Percentiles rank a stretch among this genome's conserved stretches.
These are phyloP conservation scores for Astrephomene gubernaculifera DNA, from an alignment of 139 green algal species.

Conservation along the genomic window DNA sequence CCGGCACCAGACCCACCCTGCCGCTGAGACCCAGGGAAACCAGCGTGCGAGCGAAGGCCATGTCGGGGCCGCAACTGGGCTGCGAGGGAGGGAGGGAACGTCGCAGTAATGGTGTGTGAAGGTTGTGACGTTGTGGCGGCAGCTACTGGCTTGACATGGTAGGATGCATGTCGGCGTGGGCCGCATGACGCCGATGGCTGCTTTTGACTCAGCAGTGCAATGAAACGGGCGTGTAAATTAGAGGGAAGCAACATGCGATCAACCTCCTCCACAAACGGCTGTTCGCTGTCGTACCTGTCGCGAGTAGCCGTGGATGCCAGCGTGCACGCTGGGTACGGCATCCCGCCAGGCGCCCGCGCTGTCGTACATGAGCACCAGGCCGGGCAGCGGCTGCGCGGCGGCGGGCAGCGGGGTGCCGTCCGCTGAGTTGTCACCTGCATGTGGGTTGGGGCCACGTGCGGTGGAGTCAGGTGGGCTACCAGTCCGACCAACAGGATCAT, in stretches of 20 bases:
- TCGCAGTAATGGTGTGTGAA: too few species aligned
- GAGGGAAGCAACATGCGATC: too few species aligned
- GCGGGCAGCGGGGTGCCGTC: constrained; percentile 20
- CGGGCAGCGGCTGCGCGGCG: constrained; percentile 13
- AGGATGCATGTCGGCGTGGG: too few species aligned
- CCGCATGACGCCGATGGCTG: too few species aligned
- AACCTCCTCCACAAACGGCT: too few species aligned
- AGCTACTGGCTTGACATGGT: too few species aligned
- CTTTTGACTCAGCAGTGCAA: too few species aligned
- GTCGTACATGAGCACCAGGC: constrained; percentile 18
- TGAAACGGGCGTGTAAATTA: too few species aligned
- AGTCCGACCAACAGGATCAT: too few species aligned
- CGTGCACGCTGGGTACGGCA: constrained; percentile 18
- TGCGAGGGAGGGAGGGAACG: background rate
- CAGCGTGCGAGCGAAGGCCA: constrained; percentile 26
- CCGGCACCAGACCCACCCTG: constrained; percentile 21
- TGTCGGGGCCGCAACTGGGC: constrained; percentile 29
- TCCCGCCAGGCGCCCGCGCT: constrained; percentile 11
- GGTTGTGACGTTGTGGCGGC: too few species aligned
- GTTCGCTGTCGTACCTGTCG: constrained; percentile 3
- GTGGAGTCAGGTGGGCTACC: too few species aligned
- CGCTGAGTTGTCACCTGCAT: constrained; percentile 15
- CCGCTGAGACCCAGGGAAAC: constrained; percentile 16
- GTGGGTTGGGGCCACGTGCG: too few species aligned
- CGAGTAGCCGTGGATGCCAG: constrained; percentile 6